A percentile compares a stretch with the other conserved stretches of the same genome.
These are phyloP conservation scores for Escallonia herrerae DNA, from an alignment of 129 eudicot genomes.

Conservation along the genomic window DNA sequence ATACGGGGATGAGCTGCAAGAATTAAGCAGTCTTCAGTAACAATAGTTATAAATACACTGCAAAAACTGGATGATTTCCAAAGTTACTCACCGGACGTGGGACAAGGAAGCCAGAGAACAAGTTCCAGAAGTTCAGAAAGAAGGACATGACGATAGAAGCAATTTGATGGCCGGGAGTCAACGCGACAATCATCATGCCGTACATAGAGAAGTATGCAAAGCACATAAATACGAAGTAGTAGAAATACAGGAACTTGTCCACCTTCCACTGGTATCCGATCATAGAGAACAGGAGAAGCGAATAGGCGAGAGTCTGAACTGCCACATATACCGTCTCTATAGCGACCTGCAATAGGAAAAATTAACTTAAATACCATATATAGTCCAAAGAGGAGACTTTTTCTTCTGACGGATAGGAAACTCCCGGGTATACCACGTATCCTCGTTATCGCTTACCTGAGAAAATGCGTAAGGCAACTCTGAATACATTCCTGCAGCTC, in stretches of 20 bases:
- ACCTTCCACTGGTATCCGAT: no score
- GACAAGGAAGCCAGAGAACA: conserved; percentile 31
- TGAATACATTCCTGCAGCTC: no score
- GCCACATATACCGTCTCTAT: no score
- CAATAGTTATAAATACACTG: background rate
- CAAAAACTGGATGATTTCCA: background rate
- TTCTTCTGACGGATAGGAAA: no score
- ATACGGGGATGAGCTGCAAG: conserved; percentile 26
- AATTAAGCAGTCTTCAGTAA: background rate
- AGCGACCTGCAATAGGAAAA: no score
- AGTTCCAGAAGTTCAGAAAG: conserved; percentile 29
- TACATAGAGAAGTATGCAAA: no score
- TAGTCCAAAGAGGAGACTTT: no score
- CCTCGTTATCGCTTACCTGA: conserved; percentile 21
- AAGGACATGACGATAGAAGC: no score
- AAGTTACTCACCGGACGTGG: conserved; percentile 22
- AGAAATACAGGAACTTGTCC: conserved; percentile 41
- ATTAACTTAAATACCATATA: no score
- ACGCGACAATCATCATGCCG: no score
- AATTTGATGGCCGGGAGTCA: no score
- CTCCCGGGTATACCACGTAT: no score
- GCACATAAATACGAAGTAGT: conserved; percentile 16
- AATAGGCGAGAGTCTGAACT: conserved; percentile 28
- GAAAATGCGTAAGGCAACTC: conserved; percentile 21
- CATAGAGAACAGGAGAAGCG: background rate